Percentiles rank a stretch among this genome's conserved stretches.
Conservation (phyloP, 2,329 filamentous ascomycete genomes). For the Claviceps lovelessii region DNA sequence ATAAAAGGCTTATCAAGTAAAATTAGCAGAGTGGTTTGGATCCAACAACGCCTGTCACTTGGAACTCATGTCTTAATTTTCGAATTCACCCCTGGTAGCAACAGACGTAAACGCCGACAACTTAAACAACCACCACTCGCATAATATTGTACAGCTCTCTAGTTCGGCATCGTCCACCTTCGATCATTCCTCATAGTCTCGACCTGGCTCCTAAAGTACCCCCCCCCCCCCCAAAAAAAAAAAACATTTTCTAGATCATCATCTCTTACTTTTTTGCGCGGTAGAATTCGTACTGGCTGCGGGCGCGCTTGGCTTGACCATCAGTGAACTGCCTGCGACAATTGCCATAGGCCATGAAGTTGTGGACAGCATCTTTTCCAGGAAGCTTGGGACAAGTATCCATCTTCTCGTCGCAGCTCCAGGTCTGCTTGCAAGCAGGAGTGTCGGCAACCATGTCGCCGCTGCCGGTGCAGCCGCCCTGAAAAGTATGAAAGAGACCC, state of each 20-base stretch:
- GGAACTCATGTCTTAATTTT: neutral
- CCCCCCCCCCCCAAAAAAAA: no score
- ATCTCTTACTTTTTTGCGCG: neutral
- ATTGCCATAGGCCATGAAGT: slow-evolving; percentile 14
- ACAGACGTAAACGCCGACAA: neutral
- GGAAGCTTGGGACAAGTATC: slow-evolving; percentile 15
- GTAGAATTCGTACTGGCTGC: neutral
- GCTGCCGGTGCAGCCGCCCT: slow-evolving; percentile 17
- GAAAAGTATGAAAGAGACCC: slow-evolving; percentile 28
- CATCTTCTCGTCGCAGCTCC: slow-evolving; percentile 17
- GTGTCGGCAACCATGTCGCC: slow-evolving; percentile 27
- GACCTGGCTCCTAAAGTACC: no score
- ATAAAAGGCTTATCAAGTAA: no score
- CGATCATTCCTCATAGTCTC: neutral
- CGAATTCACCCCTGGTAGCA: neutral
- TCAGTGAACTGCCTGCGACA: slow-evolving; percentile 1
- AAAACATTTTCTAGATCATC: no score
- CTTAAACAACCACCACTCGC: neutral
- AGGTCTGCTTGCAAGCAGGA: slow-evolving; percentile 16
- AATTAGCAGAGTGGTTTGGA: no score
- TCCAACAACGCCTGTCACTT: no score
- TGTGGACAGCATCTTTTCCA: slow-evolving; percentile 15
- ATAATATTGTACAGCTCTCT: neutral
- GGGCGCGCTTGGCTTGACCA: neutral
- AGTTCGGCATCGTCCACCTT: neutral